These are phyloP conservation scores for Eucalyptus melliodora DNA, from an alignment of 345 rosid species.

Conservation along the genomic window DNA sequence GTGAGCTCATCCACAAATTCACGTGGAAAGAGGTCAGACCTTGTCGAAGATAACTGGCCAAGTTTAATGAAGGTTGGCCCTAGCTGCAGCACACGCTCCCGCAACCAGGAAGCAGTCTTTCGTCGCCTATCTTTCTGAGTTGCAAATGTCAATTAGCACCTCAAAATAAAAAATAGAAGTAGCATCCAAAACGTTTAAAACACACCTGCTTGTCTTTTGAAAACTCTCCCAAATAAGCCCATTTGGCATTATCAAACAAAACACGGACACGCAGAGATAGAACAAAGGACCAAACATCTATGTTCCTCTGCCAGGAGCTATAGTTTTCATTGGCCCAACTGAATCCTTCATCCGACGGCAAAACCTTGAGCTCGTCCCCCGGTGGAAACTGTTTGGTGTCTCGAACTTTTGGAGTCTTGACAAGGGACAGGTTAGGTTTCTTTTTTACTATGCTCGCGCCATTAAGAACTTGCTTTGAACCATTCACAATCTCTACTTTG, in stretches of 20 bases:
- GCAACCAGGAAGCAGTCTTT: slow-evolving; percentile 80
- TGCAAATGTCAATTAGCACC: not conserved
- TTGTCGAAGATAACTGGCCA: slow-evolving; percentile 87
- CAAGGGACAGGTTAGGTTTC: slow-evolving; percentile 19
- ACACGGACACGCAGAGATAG: slow-evolving; percentile 58
- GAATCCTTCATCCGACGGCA: slow-evolving; percentile 87
- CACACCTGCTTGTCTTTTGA: slow-evolving; percentile 76
- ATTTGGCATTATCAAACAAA: slow-evolving; percentile 73
- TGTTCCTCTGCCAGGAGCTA: slow-evolving; percentile 50
- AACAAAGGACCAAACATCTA: slow-evolving; percentile 91
- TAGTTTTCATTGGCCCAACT: slow-evolving; percentile 96
- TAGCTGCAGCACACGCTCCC: slow-evolving; percentile 83
- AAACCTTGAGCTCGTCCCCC: slow-evolving; percentile 45
- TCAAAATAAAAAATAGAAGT: not conserved
- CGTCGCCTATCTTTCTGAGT: slow-evolving; percentile 60
- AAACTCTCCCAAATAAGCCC: slow-evolving; percentile 73
- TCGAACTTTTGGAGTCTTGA: slow-evolving; percentile 21
- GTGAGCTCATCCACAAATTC: slow-evolving; percentile 96
- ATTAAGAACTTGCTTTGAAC: slow-evolving; percentile 38
- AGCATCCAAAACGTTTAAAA: not conserved
- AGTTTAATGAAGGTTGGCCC: slow-evolving; percentile 97
- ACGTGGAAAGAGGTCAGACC: slow-evolving; percentile 84
- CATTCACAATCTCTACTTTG: slow-evolving; percentile 41
- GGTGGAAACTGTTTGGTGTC: slow-evolving; percentile 41
- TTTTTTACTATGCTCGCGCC: slow-evolving; percentile 43